Conservation (phyloP, 2,329 filamentous ascomycete genomes). For the Aureobasidium sp. region DNA sequence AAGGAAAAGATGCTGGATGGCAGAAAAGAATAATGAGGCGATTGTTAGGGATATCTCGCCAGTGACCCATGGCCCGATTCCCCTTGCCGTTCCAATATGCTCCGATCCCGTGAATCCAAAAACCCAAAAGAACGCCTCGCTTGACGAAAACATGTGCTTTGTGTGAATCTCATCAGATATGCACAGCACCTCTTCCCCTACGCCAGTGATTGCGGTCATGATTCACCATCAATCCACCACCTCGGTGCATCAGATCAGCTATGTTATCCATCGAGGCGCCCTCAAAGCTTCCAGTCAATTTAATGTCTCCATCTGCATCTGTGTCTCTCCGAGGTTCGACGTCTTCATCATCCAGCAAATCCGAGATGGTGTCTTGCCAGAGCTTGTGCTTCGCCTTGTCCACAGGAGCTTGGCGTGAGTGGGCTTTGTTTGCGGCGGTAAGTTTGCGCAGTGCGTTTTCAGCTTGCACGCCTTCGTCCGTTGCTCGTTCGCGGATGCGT, state of each 20-base stretch:
- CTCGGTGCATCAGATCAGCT: conserved; percentile 26
- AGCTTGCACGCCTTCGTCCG: conserved; percentile 57
- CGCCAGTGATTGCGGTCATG: conserved; percentile 55
- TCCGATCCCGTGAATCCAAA: too few relatives aligned
- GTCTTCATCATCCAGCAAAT: conserved; percentile 34
- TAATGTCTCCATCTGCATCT: conserved; percentile 27
- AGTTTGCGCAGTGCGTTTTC: conserved; percentile 59
- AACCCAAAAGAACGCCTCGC: conserved; percentile 37
- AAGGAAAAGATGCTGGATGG: too few relatives aligned
- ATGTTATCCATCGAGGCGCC: conserved; percentile 25
- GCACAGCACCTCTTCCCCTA: conserved; percentile 29
- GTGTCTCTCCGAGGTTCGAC: conserved; percentile 22
- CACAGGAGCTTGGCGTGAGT: neutral
- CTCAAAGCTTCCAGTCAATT: conserved; percentile 18
- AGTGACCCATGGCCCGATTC: too few relatives aligned
- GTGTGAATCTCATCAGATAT: neutral
- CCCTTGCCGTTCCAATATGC: too few relatives aligned
- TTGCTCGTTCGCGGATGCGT: conserved; percentile 54
- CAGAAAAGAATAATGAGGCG: too few relatives aligned
- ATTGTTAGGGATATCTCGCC: too few relatives aligned
- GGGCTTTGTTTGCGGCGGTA: conserved; percentile 33
- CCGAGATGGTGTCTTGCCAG: conserved; percentile 51
- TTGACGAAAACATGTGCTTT: conserved; percentile 23
- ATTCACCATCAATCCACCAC: conserved; percentile 47
- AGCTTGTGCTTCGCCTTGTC: conserved; percentile 39